These are phyloP conservation scores for Fusarium sarcochroum DNA, from an alignment of 2,329 filamentous ascomycete genomes.

Conservation along the genomic window DNA sequence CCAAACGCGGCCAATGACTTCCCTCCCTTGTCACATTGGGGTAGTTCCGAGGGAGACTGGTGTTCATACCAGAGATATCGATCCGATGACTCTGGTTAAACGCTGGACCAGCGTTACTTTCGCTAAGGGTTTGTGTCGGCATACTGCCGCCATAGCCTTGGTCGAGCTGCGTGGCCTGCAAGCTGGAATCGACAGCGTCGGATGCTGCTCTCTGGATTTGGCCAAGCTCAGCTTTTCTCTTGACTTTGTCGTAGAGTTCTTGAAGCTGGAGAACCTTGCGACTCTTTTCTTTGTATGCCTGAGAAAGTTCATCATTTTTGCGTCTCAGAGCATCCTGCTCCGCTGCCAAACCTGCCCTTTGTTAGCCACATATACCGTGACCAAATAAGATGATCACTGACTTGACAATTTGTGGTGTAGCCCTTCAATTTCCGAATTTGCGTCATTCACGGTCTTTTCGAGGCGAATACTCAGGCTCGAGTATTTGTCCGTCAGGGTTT, in stretches of 20 bases:
- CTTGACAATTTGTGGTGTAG: conserved; percentile 76
- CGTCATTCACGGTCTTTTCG: conserved; percentile 81
- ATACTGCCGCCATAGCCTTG: conserved; percentile 20
- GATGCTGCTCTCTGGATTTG: conserved; percentile 69
- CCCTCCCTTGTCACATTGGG: conserved; percentile 26
- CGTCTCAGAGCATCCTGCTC: conserved; percentile 75
- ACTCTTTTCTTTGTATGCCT: conserved; percentile 78
- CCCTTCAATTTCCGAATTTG: conserved; percentile 78
- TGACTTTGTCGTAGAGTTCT: conserved; percentile 73
- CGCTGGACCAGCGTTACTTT: conserved; percentile 6
- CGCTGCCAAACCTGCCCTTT: conserved; percentile 63
- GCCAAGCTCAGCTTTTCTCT: conserved; percentile 67
- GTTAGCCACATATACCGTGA: conserved; percentile 15
- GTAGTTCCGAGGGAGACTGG: conserved; percentile 26
- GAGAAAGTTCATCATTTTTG: conserved; percentile 80
- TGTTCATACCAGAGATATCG: conserved; percentile 39
- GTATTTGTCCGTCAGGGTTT: conserved; percentile 80
- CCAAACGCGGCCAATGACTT: conserved; percentile 35
- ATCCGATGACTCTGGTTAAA: conserved; percentile 35
- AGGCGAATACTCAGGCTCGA: conserved; percentile 73
- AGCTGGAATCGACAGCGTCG: conserved; percentile 56
- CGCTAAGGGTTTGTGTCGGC: not conserved
- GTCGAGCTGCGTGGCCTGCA: conserved; percentile 35
- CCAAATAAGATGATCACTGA: conserved; percentile 52
- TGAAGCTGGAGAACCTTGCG: conserved; percentile 78